Percentiles rank a stretch among this genome's conserved stretches.
Evolutionary conservation across 768 basidiomycete genomes (phyloP).

Genomic region (Zangia roseola): DNA sequence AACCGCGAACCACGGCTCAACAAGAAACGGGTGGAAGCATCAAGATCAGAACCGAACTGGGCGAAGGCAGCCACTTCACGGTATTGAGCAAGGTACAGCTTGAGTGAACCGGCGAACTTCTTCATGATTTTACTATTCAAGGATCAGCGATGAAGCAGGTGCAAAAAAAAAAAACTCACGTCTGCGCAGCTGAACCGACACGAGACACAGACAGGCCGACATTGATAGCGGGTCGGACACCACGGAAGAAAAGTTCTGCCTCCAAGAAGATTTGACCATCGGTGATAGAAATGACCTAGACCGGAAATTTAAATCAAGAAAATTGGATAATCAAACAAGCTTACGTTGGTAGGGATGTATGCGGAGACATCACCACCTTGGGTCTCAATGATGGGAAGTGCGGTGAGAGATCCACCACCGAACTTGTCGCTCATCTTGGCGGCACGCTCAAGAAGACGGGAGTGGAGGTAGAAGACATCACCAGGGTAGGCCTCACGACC

Average conservation of each 20-base stretch:
- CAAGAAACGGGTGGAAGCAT: slow-evolving; percentile 98
- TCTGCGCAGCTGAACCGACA: slow-evolving; percentile 99
- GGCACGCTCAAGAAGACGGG: slow-evolving; percentile 98
- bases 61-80: slow-evolving; percentile 99
- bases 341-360: slow-evolving; percentile 91
- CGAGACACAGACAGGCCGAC: slow-evolving; percentile 99
- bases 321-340: slow-evolving; percentile 20
- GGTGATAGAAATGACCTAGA: slow-evolving; percentile 97
- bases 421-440: slow-evolving; percentile 99
- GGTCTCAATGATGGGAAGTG: slow-evolving; percentile 99
- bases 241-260: slow-evolving; percentile 99
- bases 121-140: slow-evolving; percentile 91
- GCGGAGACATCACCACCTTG: slow-evolving; percentile 99
- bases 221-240: slow-evolving; percentile 99
- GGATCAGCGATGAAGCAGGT: neutral
- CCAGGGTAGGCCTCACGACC: slow-evolving; percentile 99
- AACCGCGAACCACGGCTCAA: slow-evolving; percentile 97
- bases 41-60: slow-evolving; percentile 99
- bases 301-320: neutral
- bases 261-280: slow-evolving; percentile 99
- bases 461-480: slow-evolving; percentile 99
- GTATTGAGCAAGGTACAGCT: slow-evolving; percentile 99
- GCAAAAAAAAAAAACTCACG: slow-evolving; percentile 53
- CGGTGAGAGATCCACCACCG: slow-evolving; percentile 98
- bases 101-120: slow-evolving; percentile 99